These are phyloP conservation scores for Xerocomus potaroensis DNA, from an alignment of 768 basidiomycete genomes.

Conservation along the genomic window DNA sequence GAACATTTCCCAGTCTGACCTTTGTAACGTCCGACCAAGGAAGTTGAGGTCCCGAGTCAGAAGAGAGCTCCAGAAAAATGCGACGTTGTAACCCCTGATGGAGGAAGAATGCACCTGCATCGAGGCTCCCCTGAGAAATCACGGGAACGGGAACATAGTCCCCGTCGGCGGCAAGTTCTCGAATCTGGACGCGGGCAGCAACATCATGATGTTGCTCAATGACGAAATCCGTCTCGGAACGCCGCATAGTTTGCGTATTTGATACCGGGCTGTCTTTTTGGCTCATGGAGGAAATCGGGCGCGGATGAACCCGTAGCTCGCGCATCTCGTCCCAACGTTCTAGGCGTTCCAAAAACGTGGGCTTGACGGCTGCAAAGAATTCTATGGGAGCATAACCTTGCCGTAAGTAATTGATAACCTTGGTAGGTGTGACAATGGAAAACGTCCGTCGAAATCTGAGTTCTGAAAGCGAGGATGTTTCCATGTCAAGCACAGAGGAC, in stretches of 20 bases:
- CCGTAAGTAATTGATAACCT: conserved; percentile 66
- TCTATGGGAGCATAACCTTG: conserved; percentile 83
- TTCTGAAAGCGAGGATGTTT: conserved; percentile 64
- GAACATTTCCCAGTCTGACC: conserved; percentile 76
- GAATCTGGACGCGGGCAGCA: conserved; percentile 81
- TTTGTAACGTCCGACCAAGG: conserved; percentile 81
- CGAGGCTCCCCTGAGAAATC: conserved; percentile 65
- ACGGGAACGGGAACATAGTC: conserved; percentile 83
- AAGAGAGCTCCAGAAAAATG: conserved; percentile 69
- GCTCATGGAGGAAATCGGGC: conserved; percentile 29
- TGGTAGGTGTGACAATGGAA: conserved; percentile 69
- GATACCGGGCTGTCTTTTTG: conserved; percentile 38
- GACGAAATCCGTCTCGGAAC: conserved; percentile 90
- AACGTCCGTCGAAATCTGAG: conserved; percentile 83
- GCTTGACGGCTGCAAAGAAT: conserved; percentile 79
- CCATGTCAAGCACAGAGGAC: conserved; percentile 71
- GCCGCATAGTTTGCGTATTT: conserved; percentile 70
- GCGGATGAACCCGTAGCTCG: conserved; percentile 57
- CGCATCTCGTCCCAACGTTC: conserved; percentile 94
- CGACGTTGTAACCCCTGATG: conserved; percentile 93
- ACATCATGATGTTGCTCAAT: conserved; percentile 86
- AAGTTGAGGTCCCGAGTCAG: conserved; percentile 85
- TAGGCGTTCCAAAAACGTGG: conserved; percentile 83
- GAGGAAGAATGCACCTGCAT: conserved; percentile 81
- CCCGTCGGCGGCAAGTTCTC: conserved; percentile 83